Evolutionary conservation across 2,329 filamentous ascomycete genomes (phyloP).

Genomic region (Pseudogymnoascus verrucosus): DNA sequence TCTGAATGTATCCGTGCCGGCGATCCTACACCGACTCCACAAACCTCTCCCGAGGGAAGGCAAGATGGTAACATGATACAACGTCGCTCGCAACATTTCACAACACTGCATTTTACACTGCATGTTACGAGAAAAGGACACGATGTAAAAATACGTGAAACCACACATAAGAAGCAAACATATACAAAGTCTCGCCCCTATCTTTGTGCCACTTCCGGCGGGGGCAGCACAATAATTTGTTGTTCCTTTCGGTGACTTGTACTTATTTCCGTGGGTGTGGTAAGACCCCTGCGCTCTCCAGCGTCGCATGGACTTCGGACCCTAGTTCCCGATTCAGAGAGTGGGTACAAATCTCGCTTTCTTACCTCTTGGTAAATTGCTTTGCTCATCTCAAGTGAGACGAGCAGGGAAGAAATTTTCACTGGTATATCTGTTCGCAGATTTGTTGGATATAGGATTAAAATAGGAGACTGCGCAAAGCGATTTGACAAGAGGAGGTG

Average conservation of each 20-base stretch:
- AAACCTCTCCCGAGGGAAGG: slow-evolving; percentile 1
- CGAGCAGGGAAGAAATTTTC: slow-evolving; percentile 7
- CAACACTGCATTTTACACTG: neutral
- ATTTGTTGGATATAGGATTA: slow-evolving; percentile 3
- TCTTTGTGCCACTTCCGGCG: neutral
- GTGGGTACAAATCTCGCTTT: slow-evolving; percentile 8
- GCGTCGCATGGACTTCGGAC: slow-evolving; percentile 6
- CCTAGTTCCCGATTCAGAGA: slow-evolving; percentile 8
- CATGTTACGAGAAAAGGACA: neutral
- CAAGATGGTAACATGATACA: neutral
- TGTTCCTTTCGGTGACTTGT: slow-evolving; percentile 6
- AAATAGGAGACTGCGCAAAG: slow-evolving; percentile 6
- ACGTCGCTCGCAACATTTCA: neutral
- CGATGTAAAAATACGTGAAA: neutral
- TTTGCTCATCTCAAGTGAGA: slow-evolving; percentile 7
- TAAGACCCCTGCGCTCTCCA: slow-evolving; percentile 4
- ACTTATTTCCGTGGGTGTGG: slow-evolving; percentile 4
- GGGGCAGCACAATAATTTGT: slow-evolving; percentile 4
- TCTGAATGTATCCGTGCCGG: slow-evolving; percentile 2
- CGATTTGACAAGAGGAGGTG: neutral
- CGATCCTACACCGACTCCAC: slow-evolving; percentile 6
- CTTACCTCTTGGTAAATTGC: slow-evolving; percentile 8
- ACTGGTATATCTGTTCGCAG: slow-evolving; percentile 3
- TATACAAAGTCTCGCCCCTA: neutral
- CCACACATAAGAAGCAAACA: slow-evolving; percentile 3